Evolutionary conservation across 2,329 filamentous ascomycete species (phyloP).

Genomic region (Hysterium pulicare): DNA sequence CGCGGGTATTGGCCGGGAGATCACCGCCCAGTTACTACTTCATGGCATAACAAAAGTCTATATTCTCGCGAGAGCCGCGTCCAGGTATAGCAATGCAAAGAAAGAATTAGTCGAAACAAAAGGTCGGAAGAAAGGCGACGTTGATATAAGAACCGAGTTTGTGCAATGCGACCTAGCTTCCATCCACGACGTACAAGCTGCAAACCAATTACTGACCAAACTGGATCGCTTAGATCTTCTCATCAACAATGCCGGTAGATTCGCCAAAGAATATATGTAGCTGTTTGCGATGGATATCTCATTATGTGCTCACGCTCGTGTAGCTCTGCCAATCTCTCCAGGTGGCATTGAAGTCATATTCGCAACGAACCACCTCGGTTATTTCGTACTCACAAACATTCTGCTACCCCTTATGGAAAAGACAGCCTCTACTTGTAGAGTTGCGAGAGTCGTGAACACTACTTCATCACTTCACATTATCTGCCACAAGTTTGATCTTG

Average conservation of each 20-base stretch:
- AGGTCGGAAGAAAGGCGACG: slow-evolving; percentile 15
- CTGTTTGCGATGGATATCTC: background rate
- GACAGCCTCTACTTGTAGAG: slow-evolving; percentile 5
- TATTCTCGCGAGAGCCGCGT: slow-evolving; percentile 23
- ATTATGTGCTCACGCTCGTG: background rate
- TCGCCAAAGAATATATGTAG: background rate
- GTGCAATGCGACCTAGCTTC: slow-evolving; percentile 30
- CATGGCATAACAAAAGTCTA: slow-evolving; percentile 26
- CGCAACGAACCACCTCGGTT: slow-evolving; percentile 16
- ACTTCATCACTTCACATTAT: slow-evolving; percentile 25
- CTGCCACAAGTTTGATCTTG: slow-evolving; percentile 24
- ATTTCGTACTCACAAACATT: slow-evolving; percentile 14
- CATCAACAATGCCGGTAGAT: slow-evolving; percentile 30
- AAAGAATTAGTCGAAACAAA: slow-evolving; percentile 18
- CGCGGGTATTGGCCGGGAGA: slow-evolving; percentile 31
- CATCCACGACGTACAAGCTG: slow-evolving; percentile 19
- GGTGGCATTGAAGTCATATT: slow-evolving; percentile 15
- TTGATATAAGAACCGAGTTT: slow-evolving; percentile 18
- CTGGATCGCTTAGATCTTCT: slow-evolving; percentile 29
- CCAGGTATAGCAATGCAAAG: slow-evolving; percentile 19
- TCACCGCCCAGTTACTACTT: slow-evolving; percentile 28
- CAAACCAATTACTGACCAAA: slow-evolving; percentile 15
- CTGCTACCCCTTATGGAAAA: slow-evolving; percentile 9
- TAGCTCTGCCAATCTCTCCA: no score
- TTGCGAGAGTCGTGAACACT: slow-evolving; percentile 12